These are phyloP conservation scores for Sechiopsis laciniata DNA, from an alignment of 306 rosid genomes.

Conservation along the genomic window DNA sequence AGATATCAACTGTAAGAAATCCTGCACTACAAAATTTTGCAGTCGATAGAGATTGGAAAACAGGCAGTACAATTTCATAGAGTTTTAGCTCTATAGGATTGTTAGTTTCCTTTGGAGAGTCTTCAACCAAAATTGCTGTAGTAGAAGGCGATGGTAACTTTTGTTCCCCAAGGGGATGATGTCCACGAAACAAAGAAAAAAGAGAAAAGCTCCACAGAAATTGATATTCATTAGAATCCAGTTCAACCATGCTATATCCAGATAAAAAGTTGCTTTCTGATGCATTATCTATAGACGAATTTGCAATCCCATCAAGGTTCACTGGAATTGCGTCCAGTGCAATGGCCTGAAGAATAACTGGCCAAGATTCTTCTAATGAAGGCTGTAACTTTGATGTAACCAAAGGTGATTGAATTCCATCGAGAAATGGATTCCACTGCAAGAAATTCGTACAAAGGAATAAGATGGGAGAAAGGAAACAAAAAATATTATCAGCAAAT, in stretches of 20 bases:
- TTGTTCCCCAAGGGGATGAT: conserved; percentile 41
- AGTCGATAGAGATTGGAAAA: conserved; percentile 73
- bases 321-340: conserved; percentile 85
- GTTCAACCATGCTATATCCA: conserved; percentile 79
- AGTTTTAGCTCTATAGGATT: conserved; percentile 48
- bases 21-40: conserved; percentile 56
- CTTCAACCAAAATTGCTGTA: conserved; percentile 38
- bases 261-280: conserved; percentile 40
- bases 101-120: conserved; percentile 39
- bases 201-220: conserved; percentile 90
- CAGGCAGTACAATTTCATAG: conserved; percentile 68
- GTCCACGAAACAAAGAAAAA: conserved; percentile 67
- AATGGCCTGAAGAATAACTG: conserved; percentile 91
- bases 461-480: conserved; percentile 15
- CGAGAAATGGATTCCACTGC: conserved; percentile 88
- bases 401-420: conserved; percentile 79
- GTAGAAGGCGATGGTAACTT: conserved; percentile 41
- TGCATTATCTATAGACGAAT: conserved; percentile 27
- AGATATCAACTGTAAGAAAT: conserved; percentile 57
- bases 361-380: conserved; percentile 97
- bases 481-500: background rate
- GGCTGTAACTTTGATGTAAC: conserved; percentile 66
- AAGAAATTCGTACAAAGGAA: conserved; percentile 29
- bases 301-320: conserved; percentile 44
- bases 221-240: conserved; percentile 57